These are phyloP conservation scores for Schizonepeta tenuifolia DNA, from an alignment of 257 asterid genomes.

Conservation along the genomic window DNA sequence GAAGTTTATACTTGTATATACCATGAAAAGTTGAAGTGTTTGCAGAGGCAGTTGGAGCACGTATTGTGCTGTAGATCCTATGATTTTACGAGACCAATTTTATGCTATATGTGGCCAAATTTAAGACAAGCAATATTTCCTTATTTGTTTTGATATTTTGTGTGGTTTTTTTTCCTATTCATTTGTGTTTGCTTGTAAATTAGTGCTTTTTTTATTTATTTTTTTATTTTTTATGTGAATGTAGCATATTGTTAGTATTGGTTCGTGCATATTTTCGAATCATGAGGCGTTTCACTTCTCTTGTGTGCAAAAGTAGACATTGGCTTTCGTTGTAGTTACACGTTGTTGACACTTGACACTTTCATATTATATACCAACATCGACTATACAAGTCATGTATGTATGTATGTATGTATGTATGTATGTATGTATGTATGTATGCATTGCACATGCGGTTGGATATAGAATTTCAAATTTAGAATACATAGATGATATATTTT, in stretches of 20 bases:
- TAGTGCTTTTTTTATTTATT: neutral
- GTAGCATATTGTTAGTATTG: neutral
- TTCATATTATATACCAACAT: neutral
- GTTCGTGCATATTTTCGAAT: neutral
- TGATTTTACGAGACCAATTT: constrained; percentile 35
- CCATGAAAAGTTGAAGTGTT: constrained; percentile 53
- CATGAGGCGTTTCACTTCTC: neutral
- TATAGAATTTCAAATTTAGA: no score
- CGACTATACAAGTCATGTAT: neutral
- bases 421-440: neutral
- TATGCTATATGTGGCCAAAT: constrained; percentile 39
- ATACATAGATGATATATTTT: no score
- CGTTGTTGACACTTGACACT: neutral
- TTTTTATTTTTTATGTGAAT: neutral
- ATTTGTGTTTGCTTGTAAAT: constrained; percentile 13
- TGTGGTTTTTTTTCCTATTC: constrained; percentile 19
- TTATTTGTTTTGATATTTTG: constrained; percentile 10
- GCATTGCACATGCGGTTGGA: neutral
- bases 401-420: no score
- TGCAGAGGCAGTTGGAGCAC: constrained; percentile 40
- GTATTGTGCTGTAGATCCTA: constrained; percentile 44
- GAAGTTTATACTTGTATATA: constrained; percentile 68
- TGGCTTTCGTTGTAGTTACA: neutral
- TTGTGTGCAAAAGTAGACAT: neutral
- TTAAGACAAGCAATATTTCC: constrained; percentile 26